Percentiles rank a stretch among this genome's conserved stretches.
These are phyloP conservation scores for Macrolepiota fuliginosa DNA, from an alignment of 768 basidiomycete species.

Conservation along the genomic window DNA sequence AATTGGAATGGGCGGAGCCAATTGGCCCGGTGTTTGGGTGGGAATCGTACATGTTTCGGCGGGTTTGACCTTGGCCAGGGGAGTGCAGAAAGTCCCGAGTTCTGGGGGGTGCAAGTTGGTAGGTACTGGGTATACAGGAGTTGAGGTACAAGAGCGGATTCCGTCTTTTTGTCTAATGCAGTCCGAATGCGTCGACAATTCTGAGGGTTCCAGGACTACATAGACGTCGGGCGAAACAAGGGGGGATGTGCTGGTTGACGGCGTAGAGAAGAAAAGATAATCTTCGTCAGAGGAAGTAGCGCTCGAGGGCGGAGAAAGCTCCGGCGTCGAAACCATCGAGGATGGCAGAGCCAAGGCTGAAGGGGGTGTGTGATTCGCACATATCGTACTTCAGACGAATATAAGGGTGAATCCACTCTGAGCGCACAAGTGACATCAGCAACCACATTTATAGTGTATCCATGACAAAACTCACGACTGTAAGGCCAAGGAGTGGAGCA, in stretches of 20 bases:
- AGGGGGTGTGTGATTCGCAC: neutral
- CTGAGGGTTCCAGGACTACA: neutral
- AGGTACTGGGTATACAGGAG: neutral
- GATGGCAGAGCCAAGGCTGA: neutral
- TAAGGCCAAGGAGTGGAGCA: neutral
- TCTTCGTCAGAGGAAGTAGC: neutral
- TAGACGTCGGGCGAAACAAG: neutral
- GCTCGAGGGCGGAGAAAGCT: neutral
- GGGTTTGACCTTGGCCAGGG: neutral
- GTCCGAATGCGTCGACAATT: neutral
- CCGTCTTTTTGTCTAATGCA: neutral
- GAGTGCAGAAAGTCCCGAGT: no score
- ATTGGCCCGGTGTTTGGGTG: neutral
- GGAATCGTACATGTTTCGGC: neutral
- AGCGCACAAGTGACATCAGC: constrained; percentile 9
- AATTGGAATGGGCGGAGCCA: neutral
- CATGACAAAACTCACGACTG: neutral
- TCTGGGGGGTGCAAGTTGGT: no score
- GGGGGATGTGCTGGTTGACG: neutral
- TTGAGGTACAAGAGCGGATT: neutral
- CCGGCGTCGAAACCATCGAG: neutral
- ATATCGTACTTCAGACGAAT: neutral
- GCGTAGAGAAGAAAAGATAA: neutral
- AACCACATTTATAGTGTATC: neutral
- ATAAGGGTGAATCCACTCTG: neutral